phyloP scores from a whole-genome alignment of 139 green algal species.

The Coccomyxa sp. region DNA sequence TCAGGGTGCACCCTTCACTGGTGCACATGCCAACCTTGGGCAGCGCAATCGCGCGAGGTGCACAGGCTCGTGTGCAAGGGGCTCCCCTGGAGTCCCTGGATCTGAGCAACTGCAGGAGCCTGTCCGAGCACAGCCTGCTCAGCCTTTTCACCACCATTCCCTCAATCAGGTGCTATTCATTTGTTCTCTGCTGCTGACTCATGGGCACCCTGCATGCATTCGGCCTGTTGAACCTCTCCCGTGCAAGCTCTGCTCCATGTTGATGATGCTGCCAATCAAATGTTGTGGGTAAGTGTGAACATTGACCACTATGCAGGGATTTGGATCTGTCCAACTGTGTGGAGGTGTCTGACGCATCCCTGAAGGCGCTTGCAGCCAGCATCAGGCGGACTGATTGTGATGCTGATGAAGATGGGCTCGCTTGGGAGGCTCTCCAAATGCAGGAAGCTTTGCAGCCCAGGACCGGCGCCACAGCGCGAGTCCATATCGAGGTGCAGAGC shows the following conservation, averaged over 20 bases:
- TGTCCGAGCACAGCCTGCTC: not conserved
- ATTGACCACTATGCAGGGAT: not conserved
- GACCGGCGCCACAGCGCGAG: too few species aligned
- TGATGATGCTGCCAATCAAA: not conserved
- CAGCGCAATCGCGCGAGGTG: not conserved
- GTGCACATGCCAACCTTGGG: too few species aligned
- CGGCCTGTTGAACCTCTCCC: not conserved
- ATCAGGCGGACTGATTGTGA: not conserved
- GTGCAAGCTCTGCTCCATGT: not conserved
- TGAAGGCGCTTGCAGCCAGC: not conserved
- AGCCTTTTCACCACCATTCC: not conserved
- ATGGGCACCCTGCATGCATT: not conserved
- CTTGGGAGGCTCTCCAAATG: not conserved
- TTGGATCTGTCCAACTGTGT: not conserved
- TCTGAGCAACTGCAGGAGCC: not conserved
- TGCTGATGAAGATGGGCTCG: too few species aligned
- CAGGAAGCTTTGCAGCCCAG: not conserved
- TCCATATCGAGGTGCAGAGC: too few species aligned
- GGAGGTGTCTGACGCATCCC: not conserved
- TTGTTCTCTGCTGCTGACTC: too few species aligned
- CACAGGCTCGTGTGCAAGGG: not conserved
- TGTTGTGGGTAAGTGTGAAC: not conserved
- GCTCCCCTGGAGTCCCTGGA: not conserved
- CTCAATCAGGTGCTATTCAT: not conserved
- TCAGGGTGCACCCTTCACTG: not conserved